A percentile compares a stretch with the other conserved stretches of the same genome.
Evolutionary conservation across 768 basidiomycete species (phyloP).

Genomic region (Stropharia rugosoannulata): DNA sequence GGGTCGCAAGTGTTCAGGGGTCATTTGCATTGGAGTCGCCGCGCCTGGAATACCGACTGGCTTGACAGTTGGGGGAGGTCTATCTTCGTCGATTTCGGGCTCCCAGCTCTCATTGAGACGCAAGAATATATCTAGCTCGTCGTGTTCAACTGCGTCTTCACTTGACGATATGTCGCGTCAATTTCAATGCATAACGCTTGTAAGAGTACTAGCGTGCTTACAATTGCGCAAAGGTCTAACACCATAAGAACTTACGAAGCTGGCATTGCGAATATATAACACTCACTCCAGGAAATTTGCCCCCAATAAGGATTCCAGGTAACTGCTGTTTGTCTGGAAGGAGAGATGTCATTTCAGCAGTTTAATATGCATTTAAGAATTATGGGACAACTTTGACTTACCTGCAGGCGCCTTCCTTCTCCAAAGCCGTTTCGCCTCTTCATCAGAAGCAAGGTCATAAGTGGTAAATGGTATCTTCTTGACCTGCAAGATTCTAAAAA

Average conservation of each 20-base stretch:
- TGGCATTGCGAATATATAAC: background rate
- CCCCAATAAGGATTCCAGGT: constrained; percentile 81
- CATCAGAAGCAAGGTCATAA: constrained; percentile 85
- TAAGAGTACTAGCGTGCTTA: constrained; percentile 31
- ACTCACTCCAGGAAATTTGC: constrained; percentile 74
- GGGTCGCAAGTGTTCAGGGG: constrained; percentile 66
- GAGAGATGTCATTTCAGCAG: background rate
- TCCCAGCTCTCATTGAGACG: constrained; percentile 73
- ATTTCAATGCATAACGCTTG: background rate
- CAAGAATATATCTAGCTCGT: constrained; percentile 69
- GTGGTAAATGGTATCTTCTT: constrained; percentile 83
- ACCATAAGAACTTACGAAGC: constrained; percentile 7
- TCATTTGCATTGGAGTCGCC: constrained; percentile 73
- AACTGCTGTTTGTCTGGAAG: constrained; percentile 76
- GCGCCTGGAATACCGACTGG: constrained; percentile 85
- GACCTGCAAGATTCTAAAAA: constrained; percentile 78
- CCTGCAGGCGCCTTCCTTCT: constrained; percentile 75
- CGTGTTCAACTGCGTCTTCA: constrained; percentile 83
- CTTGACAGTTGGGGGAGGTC: constrained; percentile 49
- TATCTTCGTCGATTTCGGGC: constrained; percentile 55
- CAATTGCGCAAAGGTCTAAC: constrained; percentile 74
- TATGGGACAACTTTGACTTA: constrained; percentile 27
- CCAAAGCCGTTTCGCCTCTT: constrained; percentile 78
- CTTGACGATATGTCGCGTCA: constrained; percentile 32
- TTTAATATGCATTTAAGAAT: background rate